Conservation (phyloP, 305 asterid genomes). For the Solanum hybrid region DNA sequence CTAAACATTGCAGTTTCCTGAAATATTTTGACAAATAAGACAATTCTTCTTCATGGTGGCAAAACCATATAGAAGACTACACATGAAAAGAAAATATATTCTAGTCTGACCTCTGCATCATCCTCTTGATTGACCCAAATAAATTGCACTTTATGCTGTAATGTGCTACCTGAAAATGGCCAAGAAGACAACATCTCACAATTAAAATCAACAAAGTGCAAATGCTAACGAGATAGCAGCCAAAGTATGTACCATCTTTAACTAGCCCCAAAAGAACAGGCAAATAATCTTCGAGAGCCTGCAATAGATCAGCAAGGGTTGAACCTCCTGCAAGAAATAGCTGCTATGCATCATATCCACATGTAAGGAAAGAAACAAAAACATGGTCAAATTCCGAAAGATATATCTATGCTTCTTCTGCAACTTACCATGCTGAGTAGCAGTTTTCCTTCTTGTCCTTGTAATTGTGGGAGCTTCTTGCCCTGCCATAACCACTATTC, state of each 20-base stretch:
- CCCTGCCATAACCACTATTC: slow-evolving; percentile 90
- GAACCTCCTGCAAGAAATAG: slow-evolving; percentile 82
- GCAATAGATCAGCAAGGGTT: slow-evolving; percentile 80
- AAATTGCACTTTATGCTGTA: slow-evolving; percentile 88
- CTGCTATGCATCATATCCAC: slow-evolving; percentile 27
- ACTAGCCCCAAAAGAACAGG: slow-evolving; percentile 93
- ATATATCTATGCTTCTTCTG: background rate
- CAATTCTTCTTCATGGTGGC: slow-evolving; percentile 7
- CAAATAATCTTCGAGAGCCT: slow-evolving; percentile 88
- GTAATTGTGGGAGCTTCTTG: slow-evolving; percentile 95
- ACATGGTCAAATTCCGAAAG: background rate
- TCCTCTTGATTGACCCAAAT: slow-evolving; percentile 99
- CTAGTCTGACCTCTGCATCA: slow-evolving; percentile 69
- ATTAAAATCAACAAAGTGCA: slow-evolving; percentile 8
- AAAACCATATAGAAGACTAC: slow-evolving; percentile 3
- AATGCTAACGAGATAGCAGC: background rate
- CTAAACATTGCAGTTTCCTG: slow-evolving; percentile 88
- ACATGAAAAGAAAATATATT: slow-evolving; percentile 11
- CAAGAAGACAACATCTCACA: slow-evolving; percentile 14
- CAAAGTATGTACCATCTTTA: slow-evolving; percentile 65
- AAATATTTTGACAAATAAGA: slow-evolving; percentile 19
- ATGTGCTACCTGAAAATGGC: slow-evolving; percentile 60
- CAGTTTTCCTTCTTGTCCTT: slow-evolving; percentile 73
- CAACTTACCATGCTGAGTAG: slow-evolving; percentile 88
- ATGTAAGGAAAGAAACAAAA: slow-evolving; percentile 1